Conservation (phyloP, 2,329 filamentous ascomycete genomes). For the Emergomyces africanus region DNA sequence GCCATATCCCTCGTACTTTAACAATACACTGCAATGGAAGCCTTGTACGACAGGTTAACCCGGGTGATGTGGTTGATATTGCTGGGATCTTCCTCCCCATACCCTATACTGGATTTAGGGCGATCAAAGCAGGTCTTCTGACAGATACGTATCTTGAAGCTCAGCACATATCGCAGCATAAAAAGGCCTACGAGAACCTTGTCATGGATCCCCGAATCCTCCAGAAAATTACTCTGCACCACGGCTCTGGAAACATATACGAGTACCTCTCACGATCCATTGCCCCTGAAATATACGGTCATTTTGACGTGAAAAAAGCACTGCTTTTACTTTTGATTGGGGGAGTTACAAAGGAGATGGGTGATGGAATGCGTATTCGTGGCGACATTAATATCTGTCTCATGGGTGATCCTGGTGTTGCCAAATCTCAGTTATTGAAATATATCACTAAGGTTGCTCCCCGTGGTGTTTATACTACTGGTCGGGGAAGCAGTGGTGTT, state of each 20-base stretch:
- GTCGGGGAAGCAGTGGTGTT: constrained; percentile 68
- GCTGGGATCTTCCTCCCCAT: constrained; percentile 94
- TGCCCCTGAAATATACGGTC: constrained; percentile 92
- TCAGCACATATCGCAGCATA: constrained; percentile 87
- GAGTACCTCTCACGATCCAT: constrained; percentile 93
- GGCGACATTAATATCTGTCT: constrained; percentile 97
- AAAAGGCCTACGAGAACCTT: constrained; percentile 94
- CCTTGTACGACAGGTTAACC: constrained; percentile 74
- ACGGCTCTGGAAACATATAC: constrained; percentile 81
- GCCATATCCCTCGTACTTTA: constrained; percentile 85
- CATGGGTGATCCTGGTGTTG: constrained; percentile 99
- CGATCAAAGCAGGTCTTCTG: constrained; percentile 87
- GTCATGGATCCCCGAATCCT: constrained; percentile 67
- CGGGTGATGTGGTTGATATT: constrained; percentile 87
- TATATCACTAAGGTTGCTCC: constrained; percentile 98
- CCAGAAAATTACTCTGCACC: constrained; percentile 72
- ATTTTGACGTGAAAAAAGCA: constrained; percentile 96
- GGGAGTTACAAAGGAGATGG: constrained; percentile 91
- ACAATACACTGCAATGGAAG: constrained; percentile 83
- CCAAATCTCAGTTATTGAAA: constrained; percentile 95
- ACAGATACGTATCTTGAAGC: constrained; percentile 97
- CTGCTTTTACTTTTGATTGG: constrained; percentile 90
- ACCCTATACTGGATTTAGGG: constrained; percentile 97
- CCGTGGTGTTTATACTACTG: constrained; percentile 74
- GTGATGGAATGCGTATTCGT: constrained; percentile 96